Evolutionary conservation across 352 stramenopile species (phyloP).

Genomic region (Globisporangium iwayamae): DNA sequence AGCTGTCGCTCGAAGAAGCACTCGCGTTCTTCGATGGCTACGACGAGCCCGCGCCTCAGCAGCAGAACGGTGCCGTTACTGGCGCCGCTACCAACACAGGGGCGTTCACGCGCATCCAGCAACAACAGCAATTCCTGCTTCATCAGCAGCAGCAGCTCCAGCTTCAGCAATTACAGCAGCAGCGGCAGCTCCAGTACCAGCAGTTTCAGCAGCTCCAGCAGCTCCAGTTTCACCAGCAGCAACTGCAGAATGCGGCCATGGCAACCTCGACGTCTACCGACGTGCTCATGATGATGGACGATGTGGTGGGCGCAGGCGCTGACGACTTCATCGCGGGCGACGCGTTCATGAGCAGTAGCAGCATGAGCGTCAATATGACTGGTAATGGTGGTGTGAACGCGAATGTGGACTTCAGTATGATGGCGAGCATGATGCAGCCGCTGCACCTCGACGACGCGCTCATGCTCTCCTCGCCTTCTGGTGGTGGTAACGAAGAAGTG

Average conservation of each 20-base stretch:
- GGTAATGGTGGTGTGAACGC: background rate
- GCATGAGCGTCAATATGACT: conserved; percentile 5
- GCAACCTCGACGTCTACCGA: background rate
- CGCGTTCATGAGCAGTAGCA: conserved; percentile 6
- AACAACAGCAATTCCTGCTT: background rate
- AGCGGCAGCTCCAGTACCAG: background rate
- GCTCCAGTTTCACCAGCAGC: conserved; percentile 7
- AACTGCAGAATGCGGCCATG: background rate
- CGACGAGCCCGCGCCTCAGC: conserved; percentile 8
- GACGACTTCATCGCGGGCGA: conserved; percentile 5
- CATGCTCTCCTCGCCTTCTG: background rate
- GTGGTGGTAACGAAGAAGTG: background rate
- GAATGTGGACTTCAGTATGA: conserved; percentile 13
- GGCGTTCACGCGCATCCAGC: background rate
- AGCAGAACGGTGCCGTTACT: background rate
- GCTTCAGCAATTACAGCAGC: background rate
- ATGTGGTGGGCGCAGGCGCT: background rate
- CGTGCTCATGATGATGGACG: conserved; percentile 20
- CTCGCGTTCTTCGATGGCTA: conserved; percentile 22
- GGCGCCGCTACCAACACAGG: background rate
- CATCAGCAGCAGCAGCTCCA: background rate
- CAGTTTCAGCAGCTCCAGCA: conserved; percentile 5
- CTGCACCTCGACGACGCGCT: conserved; percentile 11
- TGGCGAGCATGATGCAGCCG: conserved; percentile 15
- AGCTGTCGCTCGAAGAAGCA: conserved; percentile 20